Conservation (phyloP, 1,284 basidiomycete species). For the Rhodotorula sp. region DNA sequence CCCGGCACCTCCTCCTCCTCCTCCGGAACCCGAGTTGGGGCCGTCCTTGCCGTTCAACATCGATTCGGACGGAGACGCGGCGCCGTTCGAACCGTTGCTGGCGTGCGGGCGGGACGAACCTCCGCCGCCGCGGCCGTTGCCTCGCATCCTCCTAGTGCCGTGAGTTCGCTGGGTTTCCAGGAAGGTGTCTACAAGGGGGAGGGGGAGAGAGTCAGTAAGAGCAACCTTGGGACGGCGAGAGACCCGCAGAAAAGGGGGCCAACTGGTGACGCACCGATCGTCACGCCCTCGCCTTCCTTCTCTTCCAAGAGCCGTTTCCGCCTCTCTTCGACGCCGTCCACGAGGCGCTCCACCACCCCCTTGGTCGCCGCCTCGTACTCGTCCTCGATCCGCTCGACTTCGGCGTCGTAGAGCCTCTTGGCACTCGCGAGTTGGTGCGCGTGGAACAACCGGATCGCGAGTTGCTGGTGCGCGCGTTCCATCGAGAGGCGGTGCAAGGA, state of each 20-base stretch:
- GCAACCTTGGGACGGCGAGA: not conserved
- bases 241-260: not conserved
- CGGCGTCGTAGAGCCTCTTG: slow-evolving; percentile 52
- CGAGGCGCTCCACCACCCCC: slow-evolving; percentile 50
- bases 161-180: slow-evolving; percentile 36
- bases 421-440: slow-evolving; percentile 49
- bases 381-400: slow-evolving; percentile 54
- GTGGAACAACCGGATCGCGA: slow-evolving; percentile 52
- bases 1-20: not conserved
- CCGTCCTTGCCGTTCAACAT: slow-evolving; percentile 14
- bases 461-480: slow-evolving; percentile 53
- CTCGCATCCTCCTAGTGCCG: slow-evolving; percentile 39
- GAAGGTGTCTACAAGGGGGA: slow-evolving; percentile 26
- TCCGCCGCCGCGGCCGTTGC: slow-evolving; percentile 18
- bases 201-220: fast-evolving
- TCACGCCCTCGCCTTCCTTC: slow-evolving; percentile 55
- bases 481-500: slow-evolving; percentile 53
- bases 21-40: not conserved
- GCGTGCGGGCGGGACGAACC: slow-evolving; percentile 2
- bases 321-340: slow-evolving; percentile 55
- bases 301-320: slow-evolving; percentile 54
- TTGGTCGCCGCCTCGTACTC: slow-evolving; percentile 53
- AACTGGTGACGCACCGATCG: slow-evolving; percentile 48
- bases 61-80: slow-evolving; percentile 27
- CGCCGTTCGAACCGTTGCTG: slow-evolving; percentile 6